Evolutionary conservation across 108 stramenopile genomes (phyloP).

Genomic region (Skeletonema grethae): DNA sequence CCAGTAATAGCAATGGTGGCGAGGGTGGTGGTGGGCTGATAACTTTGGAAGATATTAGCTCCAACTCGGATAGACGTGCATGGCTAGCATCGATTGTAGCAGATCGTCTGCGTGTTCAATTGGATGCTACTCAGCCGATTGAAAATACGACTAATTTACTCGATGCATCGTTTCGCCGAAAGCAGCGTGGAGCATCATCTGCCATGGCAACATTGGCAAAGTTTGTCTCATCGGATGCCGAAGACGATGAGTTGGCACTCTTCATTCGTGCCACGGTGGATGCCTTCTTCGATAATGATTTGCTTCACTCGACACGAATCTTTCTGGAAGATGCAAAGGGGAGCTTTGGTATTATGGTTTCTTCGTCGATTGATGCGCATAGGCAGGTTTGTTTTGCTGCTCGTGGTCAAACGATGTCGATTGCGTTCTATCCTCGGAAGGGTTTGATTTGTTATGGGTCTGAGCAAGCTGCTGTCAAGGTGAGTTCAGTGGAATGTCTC

Average conservation of each 20-base stretch:
- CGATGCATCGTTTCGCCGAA: conserved; percentile 1
- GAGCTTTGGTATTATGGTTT: conserved; percentile 70
- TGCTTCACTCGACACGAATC: conserved; percentile 59
- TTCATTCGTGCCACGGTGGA: conserved; percentile 54
- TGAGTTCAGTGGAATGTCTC: neutral
- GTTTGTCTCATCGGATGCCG: conserved; percentile 28
- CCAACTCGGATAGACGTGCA: conserved; percentile 5
- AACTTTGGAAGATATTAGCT: conserved; percentile 19
- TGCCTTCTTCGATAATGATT: conserved; percentile 84
- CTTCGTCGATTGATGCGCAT: conserved; percentile 72
- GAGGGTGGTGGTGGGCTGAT: neutral
- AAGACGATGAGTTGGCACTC: conserved; percentile 19
- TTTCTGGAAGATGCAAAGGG: conserved; percentile 79
- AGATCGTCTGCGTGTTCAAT: conserved; percentile 15
- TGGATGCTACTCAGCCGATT: neutral
- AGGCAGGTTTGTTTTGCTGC: conserved; percentile 81
- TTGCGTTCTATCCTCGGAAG: conserved; percentile 81
- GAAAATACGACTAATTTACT: neutral
- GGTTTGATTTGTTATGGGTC: conserved; percentile 80
- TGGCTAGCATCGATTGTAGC: conserved; percentile 13
- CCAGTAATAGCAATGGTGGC: neutral
- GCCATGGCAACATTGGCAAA: conserved; percentile 23
- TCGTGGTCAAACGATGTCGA: conserved; percentile 76
- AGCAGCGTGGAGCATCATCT: conserved; percentile 3
- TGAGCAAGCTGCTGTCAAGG: conserved; percentile 86